Evolutionary conservation across 1,284 basidiomycete species (phyloP), one percentile per base, ranked within the genome.

Genomic region (Ganoderma resinaceum): DNA sequence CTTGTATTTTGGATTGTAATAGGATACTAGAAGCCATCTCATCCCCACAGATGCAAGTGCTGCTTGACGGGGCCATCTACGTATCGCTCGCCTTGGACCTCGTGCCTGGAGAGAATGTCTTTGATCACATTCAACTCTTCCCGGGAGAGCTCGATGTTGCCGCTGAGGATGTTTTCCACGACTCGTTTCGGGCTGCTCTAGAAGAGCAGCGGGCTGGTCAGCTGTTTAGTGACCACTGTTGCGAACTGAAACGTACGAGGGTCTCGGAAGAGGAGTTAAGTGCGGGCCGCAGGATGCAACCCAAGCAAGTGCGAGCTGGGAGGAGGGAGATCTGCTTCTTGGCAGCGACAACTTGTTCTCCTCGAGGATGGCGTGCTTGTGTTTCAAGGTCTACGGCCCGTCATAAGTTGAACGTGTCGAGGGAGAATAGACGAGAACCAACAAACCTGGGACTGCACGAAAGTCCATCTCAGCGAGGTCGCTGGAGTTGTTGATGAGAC

Each of bases 231-330:
- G 12, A 26, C 12, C 7, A 29, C 82, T 61, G 2, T 46, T 0
- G 43, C 7, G 8, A 23, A 1, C n/a, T 23, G 20, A 23, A 7
- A 46, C 43, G 43, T 66, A 84, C 82, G 85, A 85, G 2, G 85
- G 86, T 4, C 87, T 87, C 0, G 88, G 87, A 53, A 89, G 83
- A 0, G 87, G 87, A 62, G 89, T 81, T 58, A 86, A 80, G 61
- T 86, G 84, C 31, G 78, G 76, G 18, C 83, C 85, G 58, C 84
- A 81, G 1, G 81, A 76, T 31, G 80, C 75, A 9, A 91, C 82
- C 89, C 89, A 93, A 0, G 90, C 89, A 46, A 93, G 80, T 42
- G 84, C 82, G 18, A 93, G 80, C 76, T 92, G 90, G 0, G 86
- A n/a, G 85, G 0, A 86, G 78, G 0, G 87, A 87, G 38, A 87